Evolutionary conservation across 176 grass and related monocot genomes (phyloP).

Genomic region (Aegilops bicornis): DNA sequence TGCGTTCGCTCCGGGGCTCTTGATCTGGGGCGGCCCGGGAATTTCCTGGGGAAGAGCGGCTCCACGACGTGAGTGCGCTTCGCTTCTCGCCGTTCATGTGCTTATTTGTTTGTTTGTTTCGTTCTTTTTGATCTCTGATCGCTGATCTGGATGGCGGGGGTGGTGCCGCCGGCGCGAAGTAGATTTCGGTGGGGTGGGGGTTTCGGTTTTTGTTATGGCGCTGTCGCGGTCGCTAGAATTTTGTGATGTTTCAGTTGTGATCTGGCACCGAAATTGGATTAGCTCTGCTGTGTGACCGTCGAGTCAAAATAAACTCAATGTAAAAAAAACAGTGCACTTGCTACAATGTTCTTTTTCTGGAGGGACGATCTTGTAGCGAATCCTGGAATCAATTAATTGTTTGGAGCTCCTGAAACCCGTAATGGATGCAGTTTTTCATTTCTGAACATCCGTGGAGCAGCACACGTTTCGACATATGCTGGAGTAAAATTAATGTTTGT

Average conservation of each 20-base stretch:
- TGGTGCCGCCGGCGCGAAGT: neutral
- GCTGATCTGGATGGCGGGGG: neutral
- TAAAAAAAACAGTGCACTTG: neutral
- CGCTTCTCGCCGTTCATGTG: neutral
- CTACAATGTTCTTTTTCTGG: neutral
- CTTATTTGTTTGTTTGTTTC: neutral
- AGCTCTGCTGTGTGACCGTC: neutral
- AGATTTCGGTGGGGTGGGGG: neutral
- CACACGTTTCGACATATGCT: neutral
- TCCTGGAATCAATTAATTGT: neutral
- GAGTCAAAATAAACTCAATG: too few species aligned
- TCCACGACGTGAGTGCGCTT: slow-evolving; percentile 27
- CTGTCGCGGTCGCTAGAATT: neutral
- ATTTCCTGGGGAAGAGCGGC: slow-evolving; percentile 5
- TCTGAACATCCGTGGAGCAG: neutral
- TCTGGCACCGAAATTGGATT: neutral
- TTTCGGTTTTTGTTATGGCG: neutral
- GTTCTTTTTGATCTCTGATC: neutral
- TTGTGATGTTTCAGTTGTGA: neutral
- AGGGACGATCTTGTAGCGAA: neutral
- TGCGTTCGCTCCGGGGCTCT: slow-evolving; percentile 28
- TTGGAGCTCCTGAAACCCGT: neutral
- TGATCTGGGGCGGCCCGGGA: neutral
- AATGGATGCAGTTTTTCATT: neutral
- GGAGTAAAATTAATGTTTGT: neutral